Evolutionary conservation across 371 early-diverging fungal species (phyloP).

Genomic region (Mucor plumbeus): DNA sequence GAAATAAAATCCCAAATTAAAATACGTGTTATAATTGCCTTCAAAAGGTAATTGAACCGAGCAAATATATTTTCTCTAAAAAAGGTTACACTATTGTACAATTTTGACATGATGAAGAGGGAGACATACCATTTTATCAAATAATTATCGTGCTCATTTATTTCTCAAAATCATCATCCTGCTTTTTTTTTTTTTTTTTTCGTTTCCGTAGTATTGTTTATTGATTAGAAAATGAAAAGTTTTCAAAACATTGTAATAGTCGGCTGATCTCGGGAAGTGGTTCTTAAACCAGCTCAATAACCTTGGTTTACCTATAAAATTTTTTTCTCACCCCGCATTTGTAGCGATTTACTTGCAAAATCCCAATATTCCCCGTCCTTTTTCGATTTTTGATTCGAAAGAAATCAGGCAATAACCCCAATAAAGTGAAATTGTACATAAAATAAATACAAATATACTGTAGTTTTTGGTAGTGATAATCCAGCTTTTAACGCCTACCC

Average conservation of each 20-base stretch:
- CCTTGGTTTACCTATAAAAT: not conserved
- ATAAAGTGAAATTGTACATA: not conserved
- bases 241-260: not conserved
- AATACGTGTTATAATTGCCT: not conserved
- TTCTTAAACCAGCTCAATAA: constrained; percentile 1
- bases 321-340: constrained; percentile 9
- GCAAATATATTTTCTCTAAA: not conserved
- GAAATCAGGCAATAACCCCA: not conserved
- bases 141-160: not conserved
- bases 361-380: not conserved
- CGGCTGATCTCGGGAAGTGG: constrained; percentile 1
- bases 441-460: not conserved
- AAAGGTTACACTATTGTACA: not conserved
- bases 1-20: not conserved
- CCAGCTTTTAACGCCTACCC: not conserved
- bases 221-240: not conserved
- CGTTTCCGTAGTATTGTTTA: not conserved
- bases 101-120: not conserved
- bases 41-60: constrained; percentile 1
- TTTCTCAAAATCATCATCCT: not conserved
- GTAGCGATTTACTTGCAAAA: not conserved
- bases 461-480: not conserved
- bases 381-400: not conserved
- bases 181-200: not conserved
- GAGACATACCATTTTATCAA: not conserved